Base-by-base conservation (phyloP, 495 filamentous ascomycete species). In the Aspergillus heteromorphus region DNA sequence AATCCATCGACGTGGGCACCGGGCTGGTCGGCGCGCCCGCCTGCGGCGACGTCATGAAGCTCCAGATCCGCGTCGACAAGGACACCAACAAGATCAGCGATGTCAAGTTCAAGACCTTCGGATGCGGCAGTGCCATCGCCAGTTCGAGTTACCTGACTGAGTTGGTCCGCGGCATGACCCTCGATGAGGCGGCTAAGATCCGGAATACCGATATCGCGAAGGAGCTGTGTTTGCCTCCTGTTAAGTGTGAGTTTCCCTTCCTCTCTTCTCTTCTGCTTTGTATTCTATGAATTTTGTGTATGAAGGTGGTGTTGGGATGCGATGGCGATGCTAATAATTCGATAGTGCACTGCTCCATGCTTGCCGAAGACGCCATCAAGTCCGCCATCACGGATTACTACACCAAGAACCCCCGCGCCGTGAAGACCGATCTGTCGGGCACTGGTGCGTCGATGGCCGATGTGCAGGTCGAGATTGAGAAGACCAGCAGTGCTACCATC, bases 341-440 rank as follows among this genome's bases (percentile, higher is more conserved):
- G 10, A 43, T 57, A 50, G 49, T 97, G 25, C 95, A 99, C 74
- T 99, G 95, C 81, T 97, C 92, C 54, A 96, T 99, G 89, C 85
- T 99, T 54, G 95, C 95, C 21, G 95, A 99, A 75, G 92, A 99
- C 69, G 95, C 95, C 55, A 97, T 99, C 82, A 97, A 97, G 75
- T 92, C 90, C n/a, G 95, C 95, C 54, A 97, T 97, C 70, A 87
- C 84, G 50, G 92, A 98, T 72, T 97, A 97, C 79, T 91, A 96
- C 79, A 90, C 84, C 67, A 97, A 97, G 83, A 92, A 79, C 78
- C 88, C 89, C 53, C 81, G 86, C 34, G 83, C 83, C n/a, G 77
- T 78, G 55, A 53, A 74, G 13, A 92, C 91, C 6, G 80, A 89
- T 63, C 81, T 96, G 0, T 83, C 83, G 36, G 90, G 89, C 52